Evolutionary conservation across 495 filamentous ascomycete species (phyloP).

Genomic region (Xylaria venustula): DNA sequence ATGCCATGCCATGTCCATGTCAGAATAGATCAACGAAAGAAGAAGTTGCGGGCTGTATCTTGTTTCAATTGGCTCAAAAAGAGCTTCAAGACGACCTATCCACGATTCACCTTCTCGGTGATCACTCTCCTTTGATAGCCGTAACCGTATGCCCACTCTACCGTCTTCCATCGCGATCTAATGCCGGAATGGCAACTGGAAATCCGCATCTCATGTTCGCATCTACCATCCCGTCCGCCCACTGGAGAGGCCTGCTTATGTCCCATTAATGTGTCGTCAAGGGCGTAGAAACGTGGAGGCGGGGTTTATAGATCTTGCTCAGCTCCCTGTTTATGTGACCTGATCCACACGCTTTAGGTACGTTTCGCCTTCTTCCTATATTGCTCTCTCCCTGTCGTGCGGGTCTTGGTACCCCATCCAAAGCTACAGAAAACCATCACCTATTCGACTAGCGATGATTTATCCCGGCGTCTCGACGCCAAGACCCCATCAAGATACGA

Average conservation of each 20-base stretch:
- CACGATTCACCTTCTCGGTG: background rate
- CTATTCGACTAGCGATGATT: background rate
- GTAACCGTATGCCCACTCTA: background rate
- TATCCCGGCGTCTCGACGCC: background rate
- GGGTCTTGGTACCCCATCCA: background rate
- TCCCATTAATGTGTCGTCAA: conserved; percentile 7
- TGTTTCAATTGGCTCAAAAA: background rate
- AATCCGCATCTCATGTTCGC: background rate
- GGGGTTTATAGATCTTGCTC: conserved; percentile 4
- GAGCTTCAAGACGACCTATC: conserved; percentile 1
- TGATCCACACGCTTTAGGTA: conserved; percentile 6
- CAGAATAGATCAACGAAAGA: background rate
- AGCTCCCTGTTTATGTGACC: conserved; percentile 5
- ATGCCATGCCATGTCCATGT: background rate
- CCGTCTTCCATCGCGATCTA: background rate
- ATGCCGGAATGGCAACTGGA: background rate
- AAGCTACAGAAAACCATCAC: background rate
- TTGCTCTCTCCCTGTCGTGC: background rate
- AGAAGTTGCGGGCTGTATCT: background rate
- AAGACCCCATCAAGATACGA: background rate
- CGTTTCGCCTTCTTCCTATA: background rate
- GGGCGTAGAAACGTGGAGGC: background rate
- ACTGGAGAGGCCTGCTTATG: background rate
- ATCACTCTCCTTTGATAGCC: background rate
- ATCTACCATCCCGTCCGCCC: background rate